A percentile compares a stretch with the other conserved stretches of the same genome.
phyloP scores from a whole-genome alignment of 1,139 yeast species.

The Sugiyamaella grinbergsii region DNA sequence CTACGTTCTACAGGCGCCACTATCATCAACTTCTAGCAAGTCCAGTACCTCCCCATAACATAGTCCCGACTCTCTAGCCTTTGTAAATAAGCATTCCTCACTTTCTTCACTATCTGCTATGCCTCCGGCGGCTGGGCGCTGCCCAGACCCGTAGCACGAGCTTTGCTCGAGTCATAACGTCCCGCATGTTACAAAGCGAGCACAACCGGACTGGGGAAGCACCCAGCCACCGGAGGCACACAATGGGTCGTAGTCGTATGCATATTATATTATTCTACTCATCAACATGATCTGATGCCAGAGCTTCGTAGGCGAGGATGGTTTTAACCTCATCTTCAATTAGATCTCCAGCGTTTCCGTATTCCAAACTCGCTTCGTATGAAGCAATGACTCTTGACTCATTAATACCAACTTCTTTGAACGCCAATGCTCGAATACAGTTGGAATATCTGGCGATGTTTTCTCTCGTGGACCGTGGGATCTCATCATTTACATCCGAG shows the following conservation, averaged over 20 bases:
- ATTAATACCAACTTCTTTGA: slow-evolving; percentile 82
- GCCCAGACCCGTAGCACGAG: too few species aligned
- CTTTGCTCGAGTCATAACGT: slow-evolving; percentile 1
- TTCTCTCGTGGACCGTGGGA: slow-evolving; percentile 61
- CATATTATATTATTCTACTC: slow-evolving; percentile 10
- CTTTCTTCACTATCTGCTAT: too few species aligned
- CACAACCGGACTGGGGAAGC: slow-evolving; percentile 2
- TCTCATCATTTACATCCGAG: slow-evolving; percentile 81
- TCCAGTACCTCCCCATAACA: too few species aligned
- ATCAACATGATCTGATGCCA: slow-evolving; percentile 42
- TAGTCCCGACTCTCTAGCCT: too few species aligned
- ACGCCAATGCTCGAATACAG: slow-evolving; percentile 76
- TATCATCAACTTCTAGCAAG: not conserved
- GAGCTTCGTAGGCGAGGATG: slow-evolving; percentile 69
- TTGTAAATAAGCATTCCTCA: too few species aligned
- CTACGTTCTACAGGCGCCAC: slow-evolving; percentile 32
- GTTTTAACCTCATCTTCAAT: slow-evolving; percentile 77
- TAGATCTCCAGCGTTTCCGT: slow-evolving; percentile 69
- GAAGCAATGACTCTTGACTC: slow-evolving; percentile 78
- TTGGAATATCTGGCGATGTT: slow-evolving; percentile 85
- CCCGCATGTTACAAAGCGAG: slow-evolving; percentile 4
- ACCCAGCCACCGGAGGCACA: slow-evolving; percentile 13
- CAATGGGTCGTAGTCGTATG: not conserved
- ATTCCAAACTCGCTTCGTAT: slow-evolving; percentile 86
- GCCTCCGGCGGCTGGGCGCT: too few species aligned